phyloP scores from a whole-genome alignment of 177 flowering plant genomes.

The Vitis hybrid region DNA sequence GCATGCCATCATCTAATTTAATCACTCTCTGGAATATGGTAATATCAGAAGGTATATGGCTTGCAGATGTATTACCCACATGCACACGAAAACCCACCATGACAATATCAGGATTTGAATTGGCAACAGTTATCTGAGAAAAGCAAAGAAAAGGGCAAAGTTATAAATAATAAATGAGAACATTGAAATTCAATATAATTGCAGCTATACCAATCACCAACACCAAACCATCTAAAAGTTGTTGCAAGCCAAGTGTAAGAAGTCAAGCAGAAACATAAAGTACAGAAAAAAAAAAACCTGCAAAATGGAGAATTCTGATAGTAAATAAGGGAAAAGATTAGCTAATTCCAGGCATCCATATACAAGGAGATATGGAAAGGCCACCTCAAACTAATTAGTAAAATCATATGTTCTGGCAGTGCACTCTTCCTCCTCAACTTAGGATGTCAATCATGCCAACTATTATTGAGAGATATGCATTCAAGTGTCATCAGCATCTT shows the following conservation, averaged over 20 bases:
- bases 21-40: constrained; percentile 83
- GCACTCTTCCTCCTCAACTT: background rate
- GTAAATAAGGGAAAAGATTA: background rate
- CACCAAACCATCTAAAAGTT: background rate
- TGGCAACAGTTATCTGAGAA: constrained; percentile 76
- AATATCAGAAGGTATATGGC: constrained; percentile 83
- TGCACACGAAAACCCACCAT: constrained; percentile 98
- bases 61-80: constrained; percentile 91
- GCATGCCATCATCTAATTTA: constrained; percentile 94
- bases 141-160: constrained; percentile 8
- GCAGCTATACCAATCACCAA: background rate
- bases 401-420: background rate
- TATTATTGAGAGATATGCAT: background rate
- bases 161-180: background rate
- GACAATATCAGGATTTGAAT: constrained; percentile 95
- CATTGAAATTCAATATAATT: background rate
- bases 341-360: background rate
- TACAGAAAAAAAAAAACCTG: background rate
- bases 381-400: background rate
- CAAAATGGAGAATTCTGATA: background rate
- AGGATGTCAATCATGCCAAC: background rate
- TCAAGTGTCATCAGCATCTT: too few species aligned
- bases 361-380: background rate
- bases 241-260: background rate
- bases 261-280: background rate